Percentiles rank a stretch among this genome's conserved stretches.
phyloP scores from a whole-genome alignment of 2,329 filamentous ascomycete species.

The Emericellopsis cladophorae region DNA sequence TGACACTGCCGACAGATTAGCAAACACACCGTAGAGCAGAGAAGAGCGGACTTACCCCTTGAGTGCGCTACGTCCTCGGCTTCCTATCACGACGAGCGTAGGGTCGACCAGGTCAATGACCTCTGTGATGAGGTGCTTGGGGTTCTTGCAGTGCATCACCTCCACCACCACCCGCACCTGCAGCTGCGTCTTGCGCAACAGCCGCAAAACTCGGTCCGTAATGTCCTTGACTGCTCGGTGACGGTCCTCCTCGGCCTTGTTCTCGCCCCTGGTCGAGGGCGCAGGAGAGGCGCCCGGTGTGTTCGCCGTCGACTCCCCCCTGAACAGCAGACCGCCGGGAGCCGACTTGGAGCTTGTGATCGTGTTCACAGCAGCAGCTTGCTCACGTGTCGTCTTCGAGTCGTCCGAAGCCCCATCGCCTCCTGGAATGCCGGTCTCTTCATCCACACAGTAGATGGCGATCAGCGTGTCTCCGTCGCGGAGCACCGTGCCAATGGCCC shows the following conservation, averaged over 20 bases:
- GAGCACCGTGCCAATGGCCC: constrained; percentile 91
- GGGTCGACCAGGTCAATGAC: constrained; percentile 90
- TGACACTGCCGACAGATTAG: constrained; percentile 50
- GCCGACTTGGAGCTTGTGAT: constrained; percentile 32
- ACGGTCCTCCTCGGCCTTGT: constrained; percentile 64
- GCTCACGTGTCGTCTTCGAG: constrained; percentile 61
- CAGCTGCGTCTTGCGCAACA: constrained; percentile 80
- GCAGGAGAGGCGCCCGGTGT: constrained; percentile 5
- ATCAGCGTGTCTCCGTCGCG: constrained; percentile 89
- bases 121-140: constrained; percentile 90
- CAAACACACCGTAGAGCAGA: constrained; percentile 1
- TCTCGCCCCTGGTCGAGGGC: constrained; percentile 18
- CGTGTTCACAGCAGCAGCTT: constrained; percentile 57
- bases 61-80: constrained; percentile 77
- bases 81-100: constrained; percentile 86
- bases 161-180: constrained; percentile 92
- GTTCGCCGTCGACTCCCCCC: constrained; percentile 3
- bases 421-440: constrained; percentile 54
- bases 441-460: constrained; percentile 86
- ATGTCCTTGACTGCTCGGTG: constrained; percentile 72
- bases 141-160: constrained; percentile 96
- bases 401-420: constrained; percentile 54
- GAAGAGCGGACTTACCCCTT: constrained; percentile 58
- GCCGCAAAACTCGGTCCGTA: constrained; percentile 68
- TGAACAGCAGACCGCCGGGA: constrained; percentile 4